A percentile compares a stretch with the other conserved stretches of the same genome.
These are phyloP conservation scores for Ceratocystis smalleyi DNA, from an alignment of 2,329 filamentous ascomycete species.

Conservation along the genomic window DNA sequence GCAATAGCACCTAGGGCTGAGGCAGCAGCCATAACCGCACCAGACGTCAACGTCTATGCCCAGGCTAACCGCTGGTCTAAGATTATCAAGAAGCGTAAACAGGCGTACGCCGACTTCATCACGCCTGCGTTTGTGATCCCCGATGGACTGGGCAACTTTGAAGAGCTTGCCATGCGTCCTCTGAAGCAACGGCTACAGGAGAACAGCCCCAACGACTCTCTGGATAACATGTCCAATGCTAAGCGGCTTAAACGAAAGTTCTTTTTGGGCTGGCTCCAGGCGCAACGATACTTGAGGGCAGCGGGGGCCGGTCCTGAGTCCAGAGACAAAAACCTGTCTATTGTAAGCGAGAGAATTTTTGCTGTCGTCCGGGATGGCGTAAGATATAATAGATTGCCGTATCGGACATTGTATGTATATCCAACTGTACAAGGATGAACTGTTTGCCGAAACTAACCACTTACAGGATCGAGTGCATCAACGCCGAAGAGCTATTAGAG, in stretches of 20 bases:
- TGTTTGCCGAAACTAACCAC: not conserved
- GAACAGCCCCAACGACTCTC: not conserved
- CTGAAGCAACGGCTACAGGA: not conserved
- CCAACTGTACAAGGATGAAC: not conserved
- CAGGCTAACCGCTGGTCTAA: slow-evolving; percentile 10
- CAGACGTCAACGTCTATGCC: slow-evolving; percentile 5
- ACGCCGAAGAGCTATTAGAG: not conserved
- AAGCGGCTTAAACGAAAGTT: slow-evolving; percentile 13
- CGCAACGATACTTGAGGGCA: not conserved
- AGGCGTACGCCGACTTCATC: slow-evolving; percentile 19
- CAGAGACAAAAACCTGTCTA: not conserved
- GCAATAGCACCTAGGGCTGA: slow-evolving; percentile 19
- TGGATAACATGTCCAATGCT: not conserved
- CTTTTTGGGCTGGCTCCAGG: not conserved
- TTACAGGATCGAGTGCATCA: slow-evolving; percentile 7
- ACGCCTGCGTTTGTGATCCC: slow-evolving; percentile 26
- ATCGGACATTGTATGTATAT: slow-evolving; percentile 12
- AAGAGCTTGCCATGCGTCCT: slow-evolving; percentile 17
- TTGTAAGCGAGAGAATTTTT: slow-evolving; percentile 1
- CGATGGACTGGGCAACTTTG: slow-evolving; percentile 23
- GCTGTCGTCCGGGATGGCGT: slow-evolving; percentile 2
- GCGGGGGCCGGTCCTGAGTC: not conserved
- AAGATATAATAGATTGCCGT: slow-evolving; percentile 2
- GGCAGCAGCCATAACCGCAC: slow-evolving; percentile 3
- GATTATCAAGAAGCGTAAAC: slow-evolving; percentile 10